A percentile compares a stretch with the other conserved stretches of the same genome.
phyloP scores from a whole-genome alignment of 108 stramenopile genomes.

The Nitzschia sp. region DNA sequence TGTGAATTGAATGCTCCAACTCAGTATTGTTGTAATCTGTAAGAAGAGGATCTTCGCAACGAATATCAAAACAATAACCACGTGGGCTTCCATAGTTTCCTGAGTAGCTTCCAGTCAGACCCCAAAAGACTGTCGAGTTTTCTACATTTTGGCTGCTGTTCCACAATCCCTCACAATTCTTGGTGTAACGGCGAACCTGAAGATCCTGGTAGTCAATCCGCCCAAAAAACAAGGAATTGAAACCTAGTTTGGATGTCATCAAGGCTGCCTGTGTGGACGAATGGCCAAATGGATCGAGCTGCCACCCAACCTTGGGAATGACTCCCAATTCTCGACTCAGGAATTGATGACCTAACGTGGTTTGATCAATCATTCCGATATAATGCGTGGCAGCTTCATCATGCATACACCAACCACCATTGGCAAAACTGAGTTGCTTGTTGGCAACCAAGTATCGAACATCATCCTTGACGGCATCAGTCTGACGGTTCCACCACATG shows the following conservation, averaged over 20 bases:
- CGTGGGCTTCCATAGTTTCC: slow-evolving; percentile 81
- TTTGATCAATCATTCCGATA: slow-evolving; percentile 97
- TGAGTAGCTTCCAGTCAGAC: slow-evolving; percentile 70
- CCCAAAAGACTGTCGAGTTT: slow-evolving; percentile 73
- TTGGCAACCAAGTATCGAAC: slow-evolving; percentile 67
- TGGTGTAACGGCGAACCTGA: slow-evolving; percentile 53
- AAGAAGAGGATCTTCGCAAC: slow-evolving; percentile 45
- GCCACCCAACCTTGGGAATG: slow-evolving; percentile 88
- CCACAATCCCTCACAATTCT: slow-evolving; percentile 86
- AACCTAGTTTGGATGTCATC: slow-evolving; percentile 76
- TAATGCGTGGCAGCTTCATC: slow-evolving; percentile 93
- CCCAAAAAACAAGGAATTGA: slow-evolving; percentile 92
- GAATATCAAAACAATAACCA: slow-evolving; percentile 81
- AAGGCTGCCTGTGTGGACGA: slow-evolving; percentile 87
- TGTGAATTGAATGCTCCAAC: slow-evolving; percentile 34
- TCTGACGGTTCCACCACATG: slow-evolving; percentile 90
- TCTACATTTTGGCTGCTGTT: slow-evolving; percentile 40
- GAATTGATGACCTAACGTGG: slow-evolving; percentile 90
- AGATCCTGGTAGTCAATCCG: slow-evolving; percentile 95
- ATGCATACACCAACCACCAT: slow-evolving; percentile 99
- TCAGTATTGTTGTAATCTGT: slow-evolving; percentile 45
- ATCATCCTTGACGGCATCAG: slow-evolving; percentile 33
- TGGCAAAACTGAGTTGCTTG: slow-evolving; percentile 83
- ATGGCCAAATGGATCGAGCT: slow-evolving; percentile 97
- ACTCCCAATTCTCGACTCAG: slow-evolving; percentile 76